Evolutionary conservation across 148 eudicot species (phyloP).

Genomic region (Fagopyrum homotropicum): DNA sequence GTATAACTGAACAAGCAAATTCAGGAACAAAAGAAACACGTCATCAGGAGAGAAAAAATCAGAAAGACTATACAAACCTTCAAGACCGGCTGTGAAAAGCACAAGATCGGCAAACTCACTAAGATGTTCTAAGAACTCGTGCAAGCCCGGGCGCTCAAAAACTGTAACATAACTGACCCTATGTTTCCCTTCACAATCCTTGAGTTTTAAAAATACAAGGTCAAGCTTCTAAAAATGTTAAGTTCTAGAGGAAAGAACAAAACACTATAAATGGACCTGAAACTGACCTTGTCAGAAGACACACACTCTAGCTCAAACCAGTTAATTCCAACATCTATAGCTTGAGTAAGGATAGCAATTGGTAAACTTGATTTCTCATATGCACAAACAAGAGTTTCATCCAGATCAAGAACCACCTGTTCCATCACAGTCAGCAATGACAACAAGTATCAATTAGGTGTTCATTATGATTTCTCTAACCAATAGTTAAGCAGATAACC

Average conservation of each 20-base stretch:
- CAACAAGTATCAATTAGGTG: neutral
- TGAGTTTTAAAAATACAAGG: constrained; percentile 25
- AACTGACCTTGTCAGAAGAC: constrained; percentile 80
- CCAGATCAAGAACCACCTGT: constrained; percentile 99
- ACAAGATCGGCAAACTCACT: constrained; percentile 92
- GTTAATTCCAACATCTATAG: constrained; percentile 75
- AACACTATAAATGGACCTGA: constrained; percentile 8
- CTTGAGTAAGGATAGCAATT: constrained; percentile 63
- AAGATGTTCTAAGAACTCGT: constrained; percentile 70
- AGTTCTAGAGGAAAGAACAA: neutral
- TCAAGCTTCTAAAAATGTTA: constrained; percentile 10
- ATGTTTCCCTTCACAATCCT: constrained; percentile 87
- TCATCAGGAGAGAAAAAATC: neutral
- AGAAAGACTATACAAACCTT: constrained; percentile 44
- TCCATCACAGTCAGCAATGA: neutral
- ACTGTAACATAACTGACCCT: constrained; percentile 95
- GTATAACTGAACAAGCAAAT: neutral
- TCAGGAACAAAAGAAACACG: neutral
- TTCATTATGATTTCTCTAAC: neutral
- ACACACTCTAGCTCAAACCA: constrained; percentile 97
- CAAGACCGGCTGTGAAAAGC: constrained; percentile 95
- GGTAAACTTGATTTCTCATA: constrained; percentile 89
- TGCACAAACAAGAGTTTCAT: constrained; percentile 94
- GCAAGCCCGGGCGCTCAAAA: constrained; percentile 97
- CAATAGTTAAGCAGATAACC: neutral